phyloP scores from a whole-genome alignment of 2,329 filamentous ascomycete species.

The Pestalotiopsis fici region DNA sequence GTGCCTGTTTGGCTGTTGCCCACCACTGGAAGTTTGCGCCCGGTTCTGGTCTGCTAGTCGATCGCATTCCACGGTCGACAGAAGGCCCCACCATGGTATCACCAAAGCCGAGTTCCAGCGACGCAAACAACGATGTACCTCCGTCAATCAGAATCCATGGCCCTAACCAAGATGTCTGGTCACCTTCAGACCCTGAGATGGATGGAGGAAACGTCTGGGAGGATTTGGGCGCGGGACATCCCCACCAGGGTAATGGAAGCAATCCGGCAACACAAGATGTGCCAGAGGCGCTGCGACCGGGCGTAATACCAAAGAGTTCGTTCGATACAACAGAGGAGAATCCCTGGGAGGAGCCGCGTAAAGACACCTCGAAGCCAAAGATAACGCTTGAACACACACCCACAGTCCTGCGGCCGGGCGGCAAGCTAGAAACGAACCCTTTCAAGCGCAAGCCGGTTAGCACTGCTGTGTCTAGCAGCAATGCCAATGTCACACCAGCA shows the following conservation, averaged over 20 bases:
- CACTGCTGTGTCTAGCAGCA: constrained; percentile 9
- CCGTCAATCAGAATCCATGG: constrained; percentile 25
- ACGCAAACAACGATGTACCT: constrained; percentile 22
- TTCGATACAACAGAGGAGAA: constrained; percentile 33
- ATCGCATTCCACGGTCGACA: not conserved
- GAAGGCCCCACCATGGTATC: constrained; percentile 39
- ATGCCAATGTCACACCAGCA: constrained; percentile 17
- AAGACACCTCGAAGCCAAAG: constrained; percentile 9
- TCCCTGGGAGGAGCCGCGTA: constrained; percentile 32
- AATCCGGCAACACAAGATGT: constrained; percentile 18
- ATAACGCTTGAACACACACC: constrained; percentile 28
- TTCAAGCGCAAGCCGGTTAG: constrained; percentile 50
- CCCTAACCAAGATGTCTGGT: constrained; percentile 31
- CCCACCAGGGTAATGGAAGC: constrained; percentile 13
- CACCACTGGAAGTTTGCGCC: not conserved
- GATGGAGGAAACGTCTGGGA: constrained; percentile 31
- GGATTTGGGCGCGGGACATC: constrained; percentile 14
- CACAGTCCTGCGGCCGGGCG: constrained; percentile 30
- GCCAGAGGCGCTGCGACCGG: constrained; percentile 34
- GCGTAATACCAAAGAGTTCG: constrained; percentile 20
- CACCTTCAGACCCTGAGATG: constrained; percentile 31
- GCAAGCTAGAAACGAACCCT: constrained; percentile 49
- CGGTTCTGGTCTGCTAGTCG: not conserved
- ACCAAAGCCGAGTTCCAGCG: constrained; percentile 37
- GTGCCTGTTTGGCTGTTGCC: not conserved